Evolutionary conservation across 2,329 filamentous ascomycete species (phyloP), one percentile per base, ranked within the genome.

Genomic region (Phoma sp.): DNA sequence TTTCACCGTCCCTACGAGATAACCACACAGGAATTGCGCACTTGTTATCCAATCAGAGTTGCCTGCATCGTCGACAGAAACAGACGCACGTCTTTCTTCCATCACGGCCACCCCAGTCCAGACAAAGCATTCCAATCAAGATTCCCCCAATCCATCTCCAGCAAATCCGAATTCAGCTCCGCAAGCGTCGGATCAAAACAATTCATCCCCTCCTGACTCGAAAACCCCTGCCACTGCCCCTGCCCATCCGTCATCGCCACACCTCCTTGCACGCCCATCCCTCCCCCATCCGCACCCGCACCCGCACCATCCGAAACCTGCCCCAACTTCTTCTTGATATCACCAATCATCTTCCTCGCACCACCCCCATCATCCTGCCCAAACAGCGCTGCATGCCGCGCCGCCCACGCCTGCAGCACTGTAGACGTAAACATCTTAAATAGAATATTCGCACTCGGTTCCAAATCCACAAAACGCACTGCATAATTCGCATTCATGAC

Each of bases 391-490:
- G 53, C 49, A 43, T 64, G 49, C 15, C 61, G 53, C 5, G 59
- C 60, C 3, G 54, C n/a, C 65, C 61, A 67, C 1, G 63, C 85
- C 62, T 85, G 87, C 52, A 88, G 72, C 33, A 89, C 83, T 15
- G 84, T 77, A 17, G 77, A 76, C 1, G 82, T 81, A 56, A 89
- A 85, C 1, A 76, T 59, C 15, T 61, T 63, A 39, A 68, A 71
- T 18, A 76, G 64, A 5, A 65, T 59, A 42, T 65, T 63, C 1
- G 62, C 56, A 5, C 54, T 50, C 2, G 60, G 46, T 11, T 64
- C 60, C 40, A 60, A 43, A 1, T 55, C 50, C 20, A 52, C 30
- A 26, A 74, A 72, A 0, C 79, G 71, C 14, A 72, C 73, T 4
- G 74, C 66, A 47, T 73, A 81, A 49, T 82, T 82, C 4, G 77